Conservation (phyloP, 148 eudicot species). For the Suaeda aralocaspica region DNA sequence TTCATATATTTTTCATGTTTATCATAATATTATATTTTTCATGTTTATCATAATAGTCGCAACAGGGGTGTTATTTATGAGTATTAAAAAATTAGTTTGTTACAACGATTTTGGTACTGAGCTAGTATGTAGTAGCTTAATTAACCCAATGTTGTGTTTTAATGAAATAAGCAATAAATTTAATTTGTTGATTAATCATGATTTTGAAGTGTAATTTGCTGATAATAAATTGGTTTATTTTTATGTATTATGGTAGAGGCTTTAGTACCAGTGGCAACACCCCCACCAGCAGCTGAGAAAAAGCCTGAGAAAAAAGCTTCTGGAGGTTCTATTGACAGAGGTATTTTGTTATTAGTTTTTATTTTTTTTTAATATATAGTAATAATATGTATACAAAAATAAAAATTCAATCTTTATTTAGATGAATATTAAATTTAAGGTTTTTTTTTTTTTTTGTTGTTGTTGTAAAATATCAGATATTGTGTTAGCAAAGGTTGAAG, state of each 20-base stretch:
- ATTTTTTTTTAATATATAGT: neutral
- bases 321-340: conserved; percentile 37
- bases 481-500: conserved; percentile 40
- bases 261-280: conserved; percentile 26
- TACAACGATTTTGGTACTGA: too few species aligned
- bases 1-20: too few species aligned
- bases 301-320: conserved; percentile 28
- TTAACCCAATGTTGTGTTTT: neutral
- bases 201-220: neutral
- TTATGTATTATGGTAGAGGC: conserved; percentile 28
- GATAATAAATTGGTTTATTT: neutral
- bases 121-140: too few species aligned
- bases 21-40: too few species aligned
- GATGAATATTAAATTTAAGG: neutral
- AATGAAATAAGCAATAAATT: neutral
- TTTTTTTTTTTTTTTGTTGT: neutral
- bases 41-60: too few species aligned
- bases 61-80: neutral
- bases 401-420: neutral
- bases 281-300: conserved; percentile 21
- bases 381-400: neutral
- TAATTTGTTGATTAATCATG: neutral
- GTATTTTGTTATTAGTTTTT: conserved; percentile 12
- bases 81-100: neutral
- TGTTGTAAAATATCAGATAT: conserved; percentile 33